Evolutionary conservation across 805 yeast genomes (phyloP).

Genomic region (Lipomyces sp.): DNA sequence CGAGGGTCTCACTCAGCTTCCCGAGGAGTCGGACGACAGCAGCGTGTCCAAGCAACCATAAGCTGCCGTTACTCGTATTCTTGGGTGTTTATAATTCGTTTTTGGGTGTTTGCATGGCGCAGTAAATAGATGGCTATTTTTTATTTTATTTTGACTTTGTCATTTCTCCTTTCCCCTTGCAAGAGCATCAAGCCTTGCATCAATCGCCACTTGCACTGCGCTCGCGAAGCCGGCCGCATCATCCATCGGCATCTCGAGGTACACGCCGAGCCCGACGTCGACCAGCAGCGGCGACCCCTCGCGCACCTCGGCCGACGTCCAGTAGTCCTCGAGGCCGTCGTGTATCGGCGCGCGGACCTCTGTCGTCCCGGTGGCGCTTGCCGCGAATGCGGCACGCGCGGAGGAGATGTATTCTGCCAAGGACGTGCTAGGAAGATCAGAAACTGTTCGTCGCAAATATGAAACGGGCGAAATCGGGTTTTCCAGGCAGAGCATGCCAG

Average conservation of each 20-base stretch:
- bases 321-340: conserved; percentile 12
- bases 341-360: conserved; percentile 12
- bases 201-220: neutral
- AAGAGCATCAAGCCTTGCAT: neutral
- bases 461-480: too few relatives aligned
- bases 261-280: conserved; percentile 13
- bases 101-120: too few relatives aligned
- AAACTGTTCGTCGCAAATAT: too few relatives aligned
- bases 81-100: too few relatives aligned
- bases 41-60: too few relatives aligned
- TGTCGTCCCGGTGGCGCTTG: neutral
- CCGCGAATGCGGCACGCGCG: neutral
- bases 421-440: too few relatives aligned
- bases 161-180: too few relatives aligned
- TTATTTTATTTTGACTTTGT: too few relatives aligned
- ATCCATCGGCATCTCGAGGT: conserved; percentile 11
- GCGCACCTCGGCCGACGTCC: conserved; percentile 13
- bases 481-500: too few relatives aligned
- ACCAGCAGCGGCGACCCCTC: conserved; percentile 6
- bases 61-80: too few relatives aligned
- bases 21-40: conserved; percentile 7
- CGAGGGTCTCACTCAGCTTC: too few relatives aligned
- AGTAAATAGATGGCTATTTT: too few relatives aligned
- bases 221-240: conserved; percentile 11
- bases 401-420: neutral